Evolutionary conservation across 208 protist species (phyloP), one percentile per base, ranked within the genome.

Genomic region (Herpetomonas samuelpessoai): DNA sequence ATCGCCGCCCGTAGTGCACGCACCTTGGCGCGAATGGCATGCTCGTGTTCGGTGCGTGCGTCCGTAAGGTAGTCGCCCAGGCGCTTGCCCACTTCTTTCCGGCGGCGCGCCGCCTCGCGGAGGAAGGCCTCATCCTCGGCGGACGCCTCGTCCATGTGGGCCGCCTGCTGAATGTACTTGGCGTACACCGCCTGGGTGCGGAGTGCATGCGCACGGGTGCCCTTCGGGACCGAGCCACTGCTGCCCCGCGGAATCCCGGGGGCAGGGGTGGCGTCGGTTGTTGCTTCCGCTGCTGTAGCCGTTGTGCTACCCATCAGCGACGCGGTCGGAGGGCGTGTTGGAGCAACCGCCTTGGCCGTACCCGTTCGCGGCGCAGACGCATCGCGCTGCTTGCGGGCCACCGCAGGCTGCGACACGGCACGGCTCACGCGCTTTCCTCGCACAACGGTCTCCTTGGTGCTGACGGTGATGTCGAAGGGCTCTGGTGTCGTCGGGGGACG

Each of bases 121-220:
- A 73, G 52, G 12, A 30, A 52, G 30, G 74, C 77, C 1, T n/a
- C 71, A 31, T 71, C 50, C 25, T 68, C 62, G 14, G 21, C 48
- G 31, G 22, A 19, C 1, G 41, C 65, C n/a, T 54, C 57, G 25
- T 25, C 68, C 35, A 65, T 63, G 18, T 74, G 68, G 45, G 63
- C 57, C 2, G 67, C 52, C 9, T 63, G 51, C 47, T 74, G 45
- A 19, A 91, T 62, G 65, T 91, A 88, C 48, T 76, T 66, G 2
- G 49, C 61, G 71, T 86, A 91, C 25, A 92, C 76, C 10, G 78
- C 71, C 62, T 90, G 65, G 0, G 86, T 89, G 46, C 86, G 83
- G 25, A 93, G 69, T 10, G 89, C 86, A 57, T 95, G 85, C 0
- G 83, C 79, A 2, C 81, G 80, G 18, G 89, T 95, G 35, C 88